Conservation (phyloP, 2,329 filamentous ascomycete genomes). For the Sclerotinia subarctica region DNA sequence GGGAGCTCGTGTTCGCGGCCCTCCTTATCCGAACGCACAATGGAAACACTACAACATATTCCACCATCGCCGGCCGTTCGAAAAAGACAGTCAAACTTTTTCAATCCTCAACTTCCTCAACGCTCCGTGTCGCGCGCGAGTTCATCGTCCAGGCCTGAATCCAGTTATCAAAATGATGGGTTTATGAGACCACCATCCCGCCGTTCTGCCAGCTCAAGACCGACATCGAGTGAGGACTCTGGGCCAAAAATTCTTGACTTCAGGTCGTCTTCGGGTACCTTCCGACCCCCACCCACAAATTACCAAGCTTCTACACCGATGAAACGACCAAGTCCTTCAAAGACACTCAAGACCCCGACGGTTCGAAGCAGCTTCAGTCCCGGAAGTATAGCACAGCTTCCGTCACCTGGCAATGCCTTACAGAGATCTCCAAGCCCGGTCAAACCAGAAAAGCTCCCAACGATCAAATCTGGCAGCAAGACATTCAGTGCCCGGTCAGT, state of each 20-base stretch:
- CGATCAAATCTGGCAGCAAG: conserved; percentile 45
- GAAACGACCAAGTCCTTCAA: conserved; percentile 39
- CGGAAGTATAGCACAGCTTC: conserved; percentile 35
- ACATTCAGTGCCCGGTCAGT: conserved; percentile 46
- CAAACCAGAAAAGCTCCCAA: conserved; percentile 32
- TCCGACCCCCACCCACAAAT: conserved; percentile 44
- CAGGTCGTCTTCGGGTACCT: conserved; percentile 45
- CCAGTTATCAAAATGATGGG: conserved; percentile 59
- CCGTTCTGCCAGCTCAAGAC: conserved; percentile 50
- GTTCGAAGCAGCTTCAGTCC: conserved; percentile 27
- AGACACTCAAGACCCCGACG: conserved; percentile 41
- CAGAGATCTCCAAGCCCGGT: conserved; percentile 39
- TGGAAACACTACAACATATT: conserved; percentile 76
- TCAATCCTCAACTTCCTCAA: conserved; percentile 59
- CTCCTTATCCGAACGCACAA: conserved; percentile 78
- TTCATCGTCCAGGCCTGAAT: conserved; percentile 41
- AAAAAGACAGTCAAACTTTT: conserved; percentile 69
- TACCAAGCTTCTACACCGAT: conserved; percentile 46
- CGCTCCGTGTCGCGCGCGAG: conserved; percentile 43
- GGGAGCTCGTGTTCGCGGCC: conserved; percentile 36
- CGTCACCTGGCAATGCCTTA: conserved; percentile 38
- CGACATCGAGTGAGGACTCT: conserved; percentile 52
- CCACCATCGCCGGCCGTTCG: conserved; percentile 72
- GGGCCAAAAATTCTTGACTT: conserved; percentile 42
- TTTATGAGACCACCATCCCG: conserved; percentile 50